Evolutionary conservation across 1,284 basidiomycete genomes (phyloP).

Genomic region (Inonotus hispidus): DNA sequence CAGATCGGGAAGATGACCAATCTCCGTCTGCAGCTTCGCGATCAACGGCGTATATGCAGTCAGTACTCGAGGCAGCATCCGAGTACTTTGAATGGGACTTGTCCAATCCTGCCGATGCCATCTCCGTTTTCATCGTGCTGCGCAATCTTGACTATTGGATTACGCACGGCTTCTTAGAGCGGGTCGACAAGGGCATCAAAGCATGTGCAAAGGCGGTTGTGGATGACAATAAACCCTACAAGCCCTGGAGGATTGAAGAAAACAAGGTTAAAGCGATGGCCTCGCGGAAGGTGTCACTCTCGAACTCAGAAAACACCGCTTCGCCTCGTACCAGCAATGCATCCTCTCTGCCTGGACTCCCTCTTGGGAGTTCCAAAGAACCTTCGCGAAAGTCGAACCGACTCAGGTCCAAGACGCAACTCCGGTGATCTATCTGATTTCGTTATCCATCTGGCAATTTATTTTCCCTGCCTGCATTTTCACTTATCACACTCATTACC

Average conservation of each 20-base stretch:
- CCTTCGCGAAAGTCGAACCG: not conserved
- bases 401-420: not conserved
- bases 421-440: not conserved
- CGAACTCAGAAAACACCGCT: slow-evolving; percentile 22
- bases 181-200: slow-evolving; percentile 36
- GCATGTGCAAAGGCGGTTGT: slow-evolving; percentile 32
- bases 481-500: not conserved
- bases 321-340: slow-evolving; percentile 9
- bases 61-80: not conserved
- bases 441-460: not conserved
- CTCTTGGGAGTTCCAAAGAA: not conserved
- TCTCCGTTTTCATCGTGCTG: slow-evolving; percentile 47
- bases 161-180: slow-evolving; percentile 34
- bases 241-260: slow-evolving; percentile 45
- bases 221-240: slow-evolving; percentile 30
- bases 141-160: slow-evolving; percentile 52
- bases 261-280: slow-evolving; percentile 24
- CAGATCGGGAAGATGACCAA: not conserved
- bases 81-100: slow-evolving; percentile 48
- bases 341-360: not conserved
- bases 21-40: slow-evolving; percentile 3
- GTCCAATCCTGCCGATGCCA: slow-evolving; percentile 38
- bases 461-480: not conserved
- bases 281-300: slow-evolving; percentile 31
- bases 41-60: not conserved